phyloP scores from a whole-genome alignment of 768 basidiomycete species.

The Mrakia blollopis region DNA sequence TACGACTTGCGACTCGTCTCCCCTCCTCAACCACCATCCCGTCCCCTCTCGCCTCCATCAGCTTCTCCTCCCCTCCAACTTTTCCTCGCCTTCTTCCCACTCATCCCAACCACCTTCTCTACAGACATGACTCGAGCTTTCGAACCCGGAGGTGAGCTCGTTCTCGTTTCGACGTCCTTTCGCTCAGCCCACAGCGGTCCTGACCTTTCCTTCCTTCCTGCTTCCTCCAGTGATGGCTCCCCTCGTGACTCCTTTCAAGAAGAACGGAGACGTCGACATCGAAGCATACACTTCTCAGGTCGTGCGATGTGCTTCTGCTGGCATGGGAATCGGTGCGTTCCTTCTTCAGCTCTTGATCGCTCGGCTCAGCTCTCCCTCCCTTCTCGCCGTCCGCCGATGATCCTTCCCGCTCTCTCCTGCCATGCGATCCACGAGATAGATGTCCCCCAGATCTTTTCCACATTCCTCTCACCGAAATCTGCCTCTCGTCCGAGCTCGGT shows the following conservation, averaged over 20 bases:
- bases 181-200: neutral
- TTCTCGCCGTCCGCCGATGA: too few relatives aligned
- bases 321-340: conserved; percentile 38
- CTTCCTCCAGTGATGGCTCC: conserved; percentile 44
- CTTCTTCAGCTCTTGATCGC: too few relatives aligned
- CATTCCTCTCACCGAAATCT: too few relatives aligned
- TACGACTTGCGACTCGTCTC: too few relatives aligned
- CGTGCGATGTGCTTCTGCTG: conserved; percentile 65
- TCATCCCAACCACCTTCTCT: too few relatives aligned
- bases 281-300: conserved; percentile 64
- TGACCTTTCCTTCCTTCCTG: neutral
- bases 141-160: conserved; percentile 10
- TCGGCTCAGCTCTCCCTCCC: neutral
- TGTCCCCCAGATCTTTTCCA: too few relatives aligned
- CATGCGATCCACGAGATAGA: too few relatives aligned
- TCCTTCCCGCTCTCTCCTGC: too few relatives aligned
- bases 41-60: neutral
- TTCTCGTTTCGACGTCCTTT: neutral
- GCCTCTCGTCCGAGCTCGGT: too few relatives aligned
- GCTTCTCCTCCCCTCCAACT: neutral
- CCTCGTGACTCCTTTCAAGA: conserved; percentile 61
- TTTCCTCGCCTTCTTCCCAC: neutral
- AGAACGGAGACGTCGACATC: conserved; percentile 59
- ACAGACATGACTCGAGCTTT: neutral
- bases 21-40: neutral